Conservation (phyloP, 2,329 filamentous ascomycete genomes). For the Verticillium longisporum region DNA sequence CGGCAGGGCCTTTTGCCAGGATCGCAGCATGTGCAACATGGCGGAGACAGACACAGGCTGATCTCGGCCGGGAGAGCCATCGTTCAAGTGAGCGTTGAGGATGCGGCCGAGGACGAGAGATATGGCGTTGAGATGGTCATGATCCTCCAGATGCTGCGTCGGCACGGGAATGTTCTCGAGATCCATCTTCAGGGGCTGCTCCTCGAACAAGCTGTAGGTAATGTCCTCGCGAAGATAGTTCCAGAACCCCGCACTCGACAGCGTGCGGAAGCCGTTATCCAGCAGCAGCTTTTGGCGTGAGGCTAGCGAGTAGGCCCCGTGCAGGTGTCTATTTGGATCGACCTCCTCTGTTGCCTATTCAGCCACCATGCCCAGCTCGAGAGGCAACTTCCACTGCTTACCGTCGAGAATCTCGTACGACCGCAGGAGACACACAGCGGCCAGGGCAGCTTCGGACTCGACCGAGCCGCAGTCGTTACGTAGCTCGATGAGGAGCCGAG, state of each 20-base stretch:
- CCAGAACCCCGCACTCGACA: slow-evolving; percentile 38
- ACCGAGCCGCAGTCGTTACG: slow-evolving; percentile 20
- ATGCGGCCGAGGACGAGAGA: slow-evolving; percentile 34
- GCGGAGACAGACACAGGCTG: slow-evolving; percentile 12
- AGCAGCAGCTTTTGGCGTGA: slow-evolving; percentile 18
- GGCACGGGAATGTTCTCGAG: slow-evolving; percentile 15
- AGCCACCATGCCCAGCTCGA: not conserved
- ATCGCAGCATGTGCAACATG: slow-evolving; percentile 13
- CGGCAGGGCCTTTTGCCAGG: slow-evolving; percentile 26
- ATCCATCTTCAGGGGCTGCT: slow-evolving; percentile 33
- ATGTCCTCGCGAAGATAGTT: slow-evolving; percentile 46
- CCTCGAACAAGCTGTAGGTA: slow-evolving; percentile 41
- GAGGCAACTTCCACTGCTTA: slow-evolving; percentile 10
- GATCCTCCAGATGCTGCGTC: slow-evolving; percentile 14
- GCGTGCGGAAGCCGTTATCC: slow-evolving; percentile 14
- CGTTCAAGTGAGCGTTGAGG: slow-evolving; percentile 30
- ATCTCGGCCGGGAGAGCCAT: not conserved
- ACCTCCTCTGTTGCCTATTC: slow-evolving; percentile 20
- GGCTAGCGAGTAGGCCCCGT: slow-evolving; percentile 38
- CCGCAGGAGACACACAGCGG: slow-evolving; percentile 37
- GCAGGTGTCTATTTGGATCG: slow-evolving; percentile 36
- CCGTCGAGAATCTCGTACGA: slow-evolving; percentile 42
- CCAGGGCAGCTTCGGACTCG: slow-evolving; percentile 31
- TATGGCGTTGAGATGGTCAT: slow-evolving; percentile 30
- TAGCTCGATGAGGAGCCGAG: slow-evolving; percentile 29